These are phyloP conservation scores for Pharus latifolius DNA, from an alignment of 176 grass and related monocot genomes.

Conservation along the genomic window DNA sequence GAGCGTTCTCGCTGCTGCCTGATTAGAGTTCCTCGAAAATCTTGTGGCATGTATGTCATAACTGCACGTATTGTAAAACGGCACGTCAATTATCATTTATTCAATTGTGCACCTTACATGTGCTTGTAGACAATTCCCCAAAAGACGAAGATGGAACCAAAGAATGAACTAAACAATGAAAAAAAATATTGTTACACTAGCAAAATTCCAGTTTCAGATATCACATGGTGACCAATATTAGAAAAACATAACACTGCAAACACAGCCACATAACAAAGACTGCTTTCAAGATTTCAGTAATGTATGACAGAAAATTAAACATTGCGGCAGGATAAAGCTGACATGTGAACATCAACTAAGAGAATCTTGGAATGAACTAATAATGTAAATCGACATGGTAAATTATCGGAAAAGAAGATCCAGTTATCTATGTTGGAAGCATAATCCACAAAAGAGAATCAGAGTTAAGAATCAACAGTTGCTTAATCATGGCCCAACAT, in stretches of 20 bases:
- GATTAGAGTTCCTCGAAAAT: conserved; percentile 86
- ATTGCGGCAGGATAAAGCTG: too few relatives aligned
- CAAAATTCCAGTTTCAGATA: not conserved
- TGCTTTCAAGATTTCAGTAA: not conserved
- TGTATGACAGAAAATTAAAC: not conserved
- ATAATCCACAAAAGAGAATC: not conserved
- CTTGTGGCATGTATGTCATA: conserved; percentile 99
- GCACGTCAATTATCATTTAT: conserved; percentile 12
- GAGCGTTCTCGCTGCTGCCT: conserved; percentile 89
- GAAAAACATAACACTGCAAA: not conserved
- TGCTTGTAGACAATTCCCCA: not conserved
- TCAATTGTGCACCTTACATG: not conserved
- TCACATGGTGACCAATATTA: not conserved
- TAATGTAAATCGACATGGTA: not conserved
- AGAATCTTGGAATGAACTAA: not conserved
- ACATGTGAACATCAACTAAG: too few relatives aligned
- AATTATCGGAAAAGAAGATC: conserved; percentile 13
- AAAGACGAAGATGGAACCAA: not conserved
- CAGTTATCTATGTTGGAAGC: not conserved
- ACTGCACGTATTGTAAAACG: conserved; percentile 61
- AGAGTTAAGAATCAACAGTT: not conserved
- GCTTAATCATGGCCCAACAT: not conserved
- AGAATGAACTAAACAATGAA: not conserved
- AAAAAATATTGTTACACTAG: not conserved
- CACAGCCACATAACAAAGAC: not conserved